phyloP scores from a whole-genome alignment of 169 alveolate genomes.

The Theileria parva region DNA sequence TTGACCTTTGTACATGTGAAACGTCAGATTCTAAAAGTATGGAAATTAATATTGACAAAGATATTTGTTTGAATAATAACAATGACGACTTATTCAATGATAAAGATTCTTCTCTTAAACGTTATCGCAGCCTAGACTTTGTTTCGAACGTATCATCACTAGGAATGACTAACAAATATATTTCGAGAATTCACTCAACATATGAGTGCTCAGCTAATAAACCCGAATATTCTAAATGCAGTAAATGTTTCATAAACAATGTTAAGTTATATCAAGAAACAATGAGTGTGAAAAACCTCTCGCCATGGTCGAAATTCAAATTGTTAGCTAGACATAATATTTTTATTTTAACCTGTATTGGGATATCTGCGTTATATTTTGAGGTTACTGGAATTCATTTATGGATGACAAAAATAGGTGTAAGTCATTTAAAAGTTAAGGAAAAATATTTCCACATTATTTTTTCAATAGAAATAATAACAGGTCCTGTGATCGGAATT shows the following conservation, averaged over 20 bases:
- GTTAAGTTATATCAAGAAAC: background rate
- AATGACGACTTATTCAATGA: background rate
- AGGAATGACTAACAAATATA: no score
- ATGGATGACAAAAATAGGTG: slow-evolving; percentile 85
- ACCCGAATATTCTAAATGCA: background rate
- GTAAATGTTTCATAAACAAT: background rate
- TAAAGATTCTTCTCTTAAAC: background rate
- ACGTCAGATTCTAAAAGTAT: background rate
- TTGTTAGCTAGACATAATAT: slow-evolving; percentile 66
- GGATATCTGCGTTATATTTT: slow-evolving; percentile 71
- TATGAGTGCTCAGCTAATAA: background rate
- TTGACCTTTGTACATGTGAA: background rate
- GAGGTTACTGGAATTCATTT: slow-evolving; percentile 84
- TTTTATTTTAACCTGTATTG: slow-evolving; percentile 75
- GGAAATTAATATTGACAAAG: background rate
- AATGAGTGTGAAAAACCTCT: slow-evolving; percentile 20
- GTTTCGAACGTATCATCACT: background rate
- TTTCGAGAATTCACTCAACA: background rate
- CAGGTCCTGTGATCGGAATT: slow-evolving; percentile 85
- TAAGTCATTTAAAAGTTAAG: slow-evolving; percentile 20
- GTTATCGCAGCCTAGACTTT: no score
- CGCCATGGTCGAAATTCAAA: slow-evolving; percentile 64
- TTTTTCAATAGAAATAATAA: slow-evolving; percentile 72
- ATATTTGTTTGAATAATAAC: no score
- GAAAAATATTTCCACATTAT: slow-evolving; percentile 72